A percentile compares a stretch with the other conserved stretches of the same genome.
These are phyloP conservation scores for Amanita muscaria DNA, from an alignment of 768 basidiomycete species.

Conservation along the genomic window DNA sequence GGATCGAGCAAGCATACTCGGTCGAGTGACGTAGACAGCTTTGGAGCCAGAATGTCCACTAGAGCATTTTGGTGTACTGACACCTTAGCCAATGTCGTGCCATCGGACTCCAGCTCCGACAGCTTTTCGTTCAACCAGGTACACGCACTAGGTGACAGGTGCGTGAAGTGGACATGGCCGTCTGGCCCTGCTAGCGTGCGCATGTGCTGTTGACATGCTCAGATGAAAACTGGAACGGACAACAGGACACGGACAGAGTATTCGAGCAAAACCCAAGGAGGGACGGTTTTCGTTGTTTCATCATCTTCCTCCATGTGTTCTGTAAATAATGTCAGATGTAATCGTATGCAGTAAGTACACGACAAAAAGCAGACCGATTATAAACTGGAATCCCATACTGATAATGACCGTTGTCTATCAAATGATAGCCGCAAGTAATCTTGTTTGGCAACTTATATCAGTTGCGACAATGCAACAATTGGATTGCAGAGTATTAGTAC, in stretches of 20 bases:
- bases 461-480: too few relatives aligned
- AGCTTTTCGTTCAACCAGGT: constrained; percentile 33
- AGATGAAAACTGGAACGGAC: background rate
- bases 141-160: constrained; percentile 68
- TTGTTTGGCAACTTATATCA: constrained; percentile 3
- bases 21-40: constrained; percentile 28
- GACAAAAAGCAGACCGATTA: constrained; percentile 2
- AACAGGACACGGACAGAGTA: constrained; percentile 49
- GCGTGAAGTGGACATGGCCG: constrained; percentile 73
- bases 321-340: constrained; percentile 18
- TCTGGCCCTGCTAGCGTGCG: constrained; percentile 58
- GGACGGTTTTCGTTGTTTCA: constrained; percentile 54
- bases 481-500: constrained; percentile 1
- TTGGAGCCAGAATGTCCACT: constrained; percentile 43
- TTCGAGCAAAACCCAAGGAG: constrained; percentile 90
- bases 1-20: constrained; percentile 93
- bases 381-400: constrained; percentile 6
- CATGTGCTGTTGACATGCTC: constrained; percentile 58
- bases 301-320: constrained; percentile 98
- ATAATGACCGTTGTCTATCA: background rate
- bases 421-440: background rate
- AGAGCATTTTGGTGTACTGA: constrained; percentile 45
- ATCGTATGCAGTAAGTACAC: background rate
- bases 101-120: background rate
- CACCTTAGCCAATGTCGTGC: constrained; percentile 25